Conservation (phyloP, 1,139 yeast genomes). For the Debaryomyces robertsiae region DNA sequence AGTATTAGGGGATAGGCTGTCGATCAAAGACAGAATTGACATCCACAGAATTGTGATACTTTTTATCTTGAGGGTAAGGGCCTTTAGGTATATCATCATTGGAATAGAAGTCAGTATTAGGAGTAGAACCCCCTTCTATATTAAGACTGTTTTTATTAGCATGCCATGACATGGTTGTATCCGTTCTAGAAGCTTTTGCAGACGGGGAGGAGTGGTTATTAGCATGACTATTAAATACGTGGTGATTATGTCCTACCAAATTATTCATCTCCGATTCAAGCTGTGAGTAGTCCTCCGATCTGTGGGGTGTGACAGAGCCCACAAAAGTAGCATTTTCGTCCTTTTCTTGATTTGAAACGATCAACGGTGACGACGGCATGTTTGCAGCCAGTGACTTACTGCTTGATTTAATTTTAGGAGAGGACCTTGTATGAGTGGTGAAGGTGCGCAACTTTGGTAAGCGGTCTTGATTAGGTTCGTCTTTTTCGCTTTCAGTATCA, state of each 20-base stretch:
- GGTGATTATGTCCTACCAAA: conserved; percentile 16
- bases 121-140: conserved; percentile 31
- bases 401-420: conserved; percentile 17
- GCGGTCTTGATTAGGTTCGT: conserved; percentile 17
- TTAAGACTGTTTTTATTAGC: conserved; percentile 19
- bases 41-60: conserved; percentile 3
- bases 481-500: conserved; percentile 20
- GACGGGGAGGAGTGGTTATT: conserved; percentile 31
- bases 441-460: conserved; percentile 37
- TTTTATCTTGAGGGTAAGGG: conserved; percentile 3
- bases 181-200: conserved; percentile 36
- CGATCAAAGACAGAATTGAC: conserved; percentile 2
- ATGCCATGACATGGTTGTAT: conserved; percentile 41
- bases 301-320: conserved; percentile 14
- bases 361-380: conserved; percentile 48
- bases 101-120: conserved; percentile 37
- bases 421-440: conserved; percentile 19
- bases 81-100: conserved; percentile 25
- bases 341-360: conserved; percentile 17
- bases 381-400: conserved; percentile 24
- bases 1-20: neutral
- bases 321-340: conserved; percentile 22
- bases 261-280: conserved; percentile 25
- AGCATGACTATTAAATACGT: conserved; percentile 6
- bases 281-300: conserved; percentile 2